Conservation (phyloP, 257 asterid genomes). For the Nicotiana sylvestris region DNA sequence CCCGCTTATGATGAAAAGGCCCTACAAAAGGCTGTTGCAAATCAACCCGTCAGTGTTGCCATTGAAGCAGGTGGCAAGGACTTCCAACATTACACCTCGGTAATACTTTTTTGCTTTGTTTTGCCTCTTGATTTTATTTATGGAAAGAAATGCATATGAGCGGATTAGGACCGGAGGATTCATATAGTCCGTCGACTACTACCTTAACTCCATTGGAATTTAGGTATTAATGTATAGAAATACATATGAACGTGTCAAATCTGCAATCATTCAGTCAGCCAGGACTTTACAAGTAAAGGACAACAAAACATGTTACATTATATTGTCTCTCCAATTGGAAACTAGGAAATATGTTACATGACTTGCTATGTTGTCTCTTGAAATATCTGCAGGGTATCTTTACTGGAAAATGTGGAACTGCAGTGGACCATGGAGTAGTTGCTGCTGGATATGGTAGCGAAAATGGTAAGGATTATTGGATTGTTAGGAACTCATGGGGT, state of each 20-base stretch:
- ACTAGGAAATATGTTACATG: too few relatives aligned
- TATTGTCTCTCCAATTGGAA: background rate
- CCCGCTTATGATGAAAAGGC: slow-evolving; percentile 57
- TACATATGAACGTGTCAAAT: too few relatives aligned
- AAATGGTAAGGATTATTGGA: slow-evolving; percentile 51
- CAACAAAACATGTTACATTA: too few relatives aligned
- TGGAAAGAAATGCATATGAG: too few relatives aligned
- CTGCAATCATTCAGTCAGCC: too few relatives aligned
- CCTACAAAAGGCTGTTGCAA: slow-evolving; percentile 63
- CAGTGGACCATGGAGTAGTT: slow-evolving; percentile 50
- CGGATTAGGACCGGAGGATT: too few relatives aligned
- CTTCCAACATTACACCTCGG: slow-evolving; percentile 22
- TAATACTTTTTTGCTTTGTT: background rate
- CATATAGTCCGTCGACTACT: too few relatives aligned
- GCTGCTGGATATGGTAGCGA: slow-evolving; percentile 48
- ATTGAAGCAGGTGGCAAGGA: slow-evolving; percentile 18
- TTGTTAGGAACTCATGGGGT: slow-evolving; percentile 56
- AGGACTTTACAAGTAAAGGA: too few relatives aligned
- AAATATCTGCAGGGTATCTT: slow-evolving; percentile 41
- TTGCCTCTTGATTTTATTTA: too few relatives aligned
- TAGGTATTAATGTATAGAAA: too few relatives aligned
- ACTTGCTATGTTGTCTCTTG: too few relatives aligned
- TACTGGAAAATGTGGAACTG: slow-evolving; percentile 42
- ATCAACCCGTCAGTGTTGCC: slow-evolving; percentile 39
- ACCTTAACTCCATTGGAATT: too few relatives aligned